Evolutionary conservation across 495 filamentous ascomycete genomes (phyloP).

Genomic region (Beverwykella pulmonaria): DNA sequence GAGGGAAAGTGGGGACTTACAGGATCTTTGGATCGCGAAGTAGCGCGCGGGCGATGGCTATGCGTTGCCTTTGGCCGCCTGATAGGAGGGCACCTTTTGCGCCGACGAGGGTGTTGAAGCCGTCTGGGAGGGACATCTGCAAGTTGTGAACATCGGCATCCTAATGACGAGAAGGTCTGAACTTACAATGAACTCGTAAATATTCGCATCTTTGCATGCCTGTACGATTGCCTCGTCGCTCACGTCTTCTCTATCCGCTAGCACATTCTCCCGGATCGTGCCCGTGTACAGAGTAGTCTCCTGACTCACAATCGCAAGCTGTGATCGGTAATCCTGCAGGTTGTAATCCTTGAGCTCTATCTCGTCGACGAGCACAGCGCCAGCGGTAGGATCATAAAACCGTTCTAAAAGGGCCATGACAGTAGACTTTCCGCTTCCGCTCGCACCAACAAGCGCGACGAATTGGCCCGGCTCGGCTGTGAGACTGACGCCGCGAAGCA

Average conservation of each 20-base stretch:
- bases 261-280: constrained; percentile 78
- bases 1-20: constrained; percentile 1
- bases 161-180: background rate
- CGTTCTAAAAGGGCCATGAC: constrained; percentile 41
- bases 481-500: constrained; percentile 39
- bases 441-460: constrained; percentile 41
- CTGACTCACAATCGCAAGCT: constrained; percentile 80
- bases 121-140: constrained; percentile 36
- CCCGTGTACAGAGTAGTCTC: constrained; percentile 88
- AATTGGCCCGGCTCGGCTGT: constrained; percentile 40
- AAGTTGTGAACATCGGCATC: background rate
- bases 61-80: constrained; percentile 50
- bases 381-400: constrained; percentile 41
- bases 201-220: constrained; percentile 86
- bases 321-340: constrained; percentile 60
- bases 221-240: constrained; percentile 69
- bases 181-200: constrained; percentile 79
- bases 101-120: constrained; percentile 48
- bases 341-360: constrained; percentile 32
- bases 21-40: constrained; percentile 79
- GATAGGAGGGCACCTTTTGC: constrained; percentile 47
- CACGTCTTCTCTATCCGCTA: constrained; percentile 62
- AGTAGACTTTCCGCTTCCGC: constrained; percentile 43
- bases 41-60: constrained; percentile 49
- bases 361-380: constrained; percentile 37